These are phyloP conservation scores for Blastomyces emzantsi DNA, from an alignment of 2,329 filamentous ascomycete genomes.

Conservation along the genomic window DNA sequence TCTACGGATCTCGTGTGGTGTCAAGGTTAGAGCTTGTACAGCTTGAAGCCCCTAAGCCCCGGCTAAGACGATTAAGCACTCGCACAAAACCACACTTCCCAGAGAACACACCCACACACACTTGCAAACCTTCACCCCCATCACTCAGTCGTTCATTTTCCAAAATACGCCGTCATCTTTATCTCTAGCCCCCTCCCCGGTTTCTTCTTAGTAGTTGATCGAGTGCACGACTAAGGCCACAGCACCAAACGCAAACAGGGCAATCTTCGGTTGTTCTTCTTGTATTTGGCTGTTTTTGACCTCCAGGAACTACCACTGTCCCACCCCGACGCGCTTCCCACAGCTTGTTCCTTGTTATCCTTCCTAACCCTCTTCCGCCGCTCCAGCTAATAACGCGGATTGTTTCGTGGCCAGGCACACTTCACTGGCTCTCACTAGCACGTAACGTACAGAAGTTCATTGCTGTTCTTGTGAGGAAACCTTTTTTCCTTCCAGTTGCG, in stretches of 20 bases:
- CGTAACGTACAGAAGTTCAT: constrained; percentile 8
- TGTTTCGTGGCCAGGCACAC: not conserved
- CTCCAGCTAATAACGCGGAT: constrained; percentile 2
- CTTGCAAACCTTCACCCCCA: constrained; percentile 4
- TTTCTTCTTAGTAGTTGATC: constrained; percentile 5
- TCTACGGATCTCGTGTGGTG: not conserved
- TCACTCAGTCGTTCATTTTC: not conserved
- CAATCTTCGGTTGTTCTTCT: not conserved
- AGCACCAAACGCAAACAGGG: not conserved
- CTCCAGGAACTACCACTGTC: not conserved
- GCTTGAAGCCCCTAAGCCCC: not conserved
- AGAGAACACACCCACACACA: not conserved
- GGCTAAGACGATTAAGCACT: constrained; percentile 4
- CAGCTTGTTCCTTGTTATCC: constrained; percentile 1
- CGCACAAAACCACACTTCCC: not conserved
- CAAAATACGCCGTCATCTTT: constrained; percentile 1
- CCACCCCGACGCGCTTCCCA: constrained; percentile 1
- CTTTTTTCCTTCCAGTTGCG: constrained; percentile 8
- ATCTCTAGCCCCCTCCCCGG: constrained; percentile 7
- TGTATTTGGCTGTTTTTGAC: constrained; percentile 2
- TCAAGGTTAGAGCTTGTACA: constrained; percentile 5
- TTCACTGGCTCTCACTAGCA: constrained; percentile 7
- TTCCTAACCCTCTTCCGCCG: not conserved
- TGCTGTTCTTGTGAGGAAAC: constrained; percentile 7
- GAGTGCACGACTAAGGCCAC: not conserved